Conservation (phyloP, 495 filamentous ascomycete genomes). For the Neurospora hispaniola region DNA sequence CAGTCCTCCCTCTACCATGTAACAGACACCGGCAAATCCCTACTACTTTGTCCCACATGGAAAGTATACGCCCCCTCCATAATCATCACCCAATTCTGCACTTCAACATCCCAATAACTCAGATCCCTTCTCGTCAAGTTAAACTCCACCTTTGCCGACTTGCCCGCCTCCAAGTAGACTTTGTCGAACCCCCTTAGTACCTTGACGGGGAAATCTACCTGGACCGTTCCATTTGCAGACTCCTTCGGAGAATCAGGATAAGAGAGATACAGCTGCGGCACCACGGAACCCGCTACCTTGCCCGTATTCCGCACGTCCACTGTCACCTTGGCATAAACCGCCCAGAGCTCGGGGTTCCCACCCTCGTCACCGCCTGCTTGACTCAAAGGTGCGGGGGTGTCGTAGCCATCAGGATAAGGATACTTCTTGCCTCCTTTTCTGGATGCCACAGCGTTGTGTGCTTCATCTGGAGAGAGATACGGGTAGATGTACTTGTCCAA, state of each 20-base stretch:
- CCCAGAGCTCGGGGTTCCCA: slow-evolving; percentile 77
- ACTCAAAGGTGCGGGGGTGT: slow-evolving; percentile 42
- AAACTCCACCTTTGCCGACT: slow-evolving; percentile 52
- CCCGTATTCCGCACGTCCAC: slow-evolving; percentile 68
- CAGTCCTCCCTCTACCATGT: slow-evolving; percentile 18
- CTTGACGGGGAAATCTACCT: slow-evolving; percentile 62
- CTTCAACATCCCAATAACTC: slow-evolving; percentile 66
- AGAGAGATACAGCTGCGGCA: slow-evolving; percentile 74
- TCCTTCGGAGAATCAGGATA: slow-evolving; percentile 39
- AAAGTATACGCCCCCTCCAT: slow-evolving; percentile 36
- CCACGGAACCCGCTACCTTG: slow-evolving; percentile 50
- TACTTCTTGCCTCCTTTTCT: slow-evolving; percentile 20
- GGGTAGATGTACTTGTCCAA: slow-evolving; percentile 83
- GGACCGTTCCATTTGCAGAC: slow-evolving; percentile 29
- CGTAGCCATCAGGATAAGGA: slow-evolving; percentile 65
- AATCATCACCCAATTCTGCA: slow-evolving; percentile 77
- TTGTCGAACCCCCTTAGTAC: slow-evolving; percentile 81
- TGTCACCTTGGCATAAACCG: slow-evolving; percentile 22
- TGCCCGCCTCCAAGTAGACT: slow-evolving; percentile 45
- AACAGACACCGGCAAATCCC: slow-evolving; percentile 22
- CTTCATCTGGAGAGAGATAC: slow-evolving; percentile 46
- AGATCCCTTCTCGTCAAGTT: slow-evolving; percentile 65
- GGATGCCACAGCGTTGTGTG: not conserved
- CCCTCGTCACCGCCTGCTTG: slow-evolving; percentile 70
- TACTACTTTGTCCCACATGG: slow-evolving; percentile 34